A percentile compares a stretch with the other conserved stretches of the same genome.
Conservation (phyloP, 2,329 filamentous ascomycete genomes). For the Colletotrichum lini region DNA sequence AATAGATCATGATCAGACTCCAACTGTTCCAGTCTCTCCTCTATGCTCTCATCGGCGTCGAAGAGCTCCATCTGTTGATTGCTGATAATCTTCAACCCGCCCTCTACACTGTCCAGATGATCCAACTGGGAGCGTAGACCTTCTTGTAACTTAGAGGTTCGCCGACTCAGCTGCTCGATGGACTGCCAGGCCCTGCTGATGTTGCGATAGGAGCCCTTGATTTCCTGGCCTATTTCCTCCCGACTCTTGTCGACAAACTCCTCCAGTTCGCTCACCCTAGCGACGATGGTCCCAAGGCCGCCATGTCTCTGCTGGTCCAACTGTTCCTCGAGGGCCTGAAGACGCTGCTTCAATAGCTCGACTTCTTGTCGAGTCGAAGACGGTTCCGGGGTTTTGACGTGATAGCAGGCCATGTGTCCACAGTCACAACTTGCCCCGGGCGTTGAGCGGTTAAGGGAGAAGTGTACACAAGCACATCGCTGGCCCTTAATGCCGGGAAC, state of each 20-base stretch:
- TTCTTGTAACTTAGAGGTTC: constrained; percentile 53
- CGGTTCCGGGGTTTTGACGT: constrained; percentile 63
- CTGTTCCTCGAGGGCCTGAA: constrained; percentile 61
- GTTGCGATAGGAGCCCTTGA: constrained; percentile 69
- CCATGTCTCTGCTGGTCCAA: constrained; percentile 55
- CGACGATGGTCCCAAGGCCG: constrained; percentile 56
- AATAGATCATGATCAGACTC: constrained; percentile 53
- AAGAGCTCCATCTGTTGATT: constrained; percentile 65
- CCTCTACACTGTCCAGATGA: constrained; percentile 57
- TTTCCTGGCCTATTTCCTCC: constrained; percentile 65
- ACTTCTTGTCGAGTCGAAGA: constrained; percentile 62
- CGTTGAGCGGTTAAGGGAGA: constrained; percentile 67
- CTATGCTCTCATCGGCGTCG: constrained; percentile 66
- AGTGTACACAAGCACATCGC: constrained; percentile 71
- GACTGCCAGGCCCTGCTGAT: constrained; percentile 68
- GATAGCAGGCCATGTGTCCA: constrained; percentile 73
- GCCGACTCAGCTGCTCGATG: constrained; percentile 61
- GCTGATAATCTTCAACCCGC: constrained; percentile 61
- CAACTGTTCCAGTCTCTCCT: constrained; percentile 68
- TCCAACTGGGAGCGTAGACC: constrained; percentile 57
- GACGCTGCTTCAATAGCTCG: constrained; percentile 63
- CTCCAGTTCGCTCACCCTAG: constrained; percentile 66
- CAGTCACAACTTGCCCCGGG: constrained; percentile 71
- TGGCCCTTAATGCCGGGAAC: constrained; percentile 70
- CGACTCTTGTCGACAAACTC: constrained; percentile 68